Conservation (phyloP, 805 yeast genomes). For the Pichia insulana region DNA sequence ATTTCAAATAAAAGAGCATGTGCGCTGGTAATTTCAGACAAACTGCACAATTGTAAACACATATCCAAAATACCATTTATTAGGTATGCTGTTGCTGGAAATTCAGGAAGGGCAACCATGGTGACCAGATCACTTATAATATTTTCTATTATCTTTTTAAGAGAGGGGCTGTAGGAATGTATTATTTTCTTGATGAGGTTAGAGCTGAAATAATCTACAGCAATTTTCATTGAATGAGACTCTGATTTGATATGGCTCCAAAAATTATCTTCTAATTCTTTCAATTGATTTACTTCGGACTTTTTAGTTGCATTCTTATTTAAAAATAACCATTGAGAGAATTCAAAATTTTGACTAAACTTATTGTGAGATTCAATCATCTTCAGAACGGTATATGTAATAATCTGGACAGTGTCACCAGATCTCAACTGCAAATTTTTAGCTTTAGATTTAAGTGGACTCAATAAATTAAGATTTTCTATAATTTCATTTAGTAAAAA, state of each 20-base stretch:
- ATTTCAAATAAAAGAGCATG: slow-evolving; percentile 51
- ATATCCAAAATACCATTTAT: slow-evolving; percentile 27
- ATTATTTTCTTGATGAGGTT: slow-evolving; percentile 25
- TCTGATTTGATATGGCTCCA: slow-evolving; percentile 7
- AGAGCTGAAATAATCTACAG: slow-evolving; percentile 26
- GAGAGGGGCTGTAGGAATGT: slow-evolving; percentile 24
- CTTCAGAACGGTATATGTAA: slow-evolving; percentile 37
- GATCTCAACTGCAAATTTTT: slow-evolving; percentile 35
- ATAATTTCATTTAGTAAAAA: slow-evolving; percentile 57
- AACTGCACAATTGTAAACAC: slow-evolving; percentile 24
- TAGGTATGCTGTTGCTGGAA: slow-evolving; percentile 46
- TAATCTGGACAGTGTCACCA: slow-evolving; percentile 42
- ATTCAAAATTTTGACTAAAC: slow-evolving; percentile 16
- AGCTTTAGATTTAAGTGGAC: slow-evolving; percentile 35
- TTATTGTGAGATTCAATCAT: slow-evolving; percentile 27
- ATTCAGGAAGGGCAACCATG: slow-evolving; percentile 47
- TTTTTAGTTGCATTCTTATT: slow-evolving; percentile 3
- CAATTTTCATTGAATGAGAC: slow-evolving; percentile 6
- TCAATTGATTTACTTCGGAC: slow-evolving; percentile 7
- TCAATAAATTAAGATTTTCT: slow-evolving; percentile 39
- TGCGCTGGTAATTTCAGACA: slow-evolving; percentile 30
- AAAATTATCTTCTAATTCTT: slow-evolving; percentile 10
- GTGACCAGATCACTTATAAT: slow-evolving; percentile 48
- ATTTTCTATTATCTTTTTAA: slow-evolving; percentile 38
- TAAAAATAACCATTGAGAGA: slow-evolving; percentile 17